Conservation (phyloP, 2,329 filamentous ascomycete species). For the Alternaria metachromatica region DNA sequence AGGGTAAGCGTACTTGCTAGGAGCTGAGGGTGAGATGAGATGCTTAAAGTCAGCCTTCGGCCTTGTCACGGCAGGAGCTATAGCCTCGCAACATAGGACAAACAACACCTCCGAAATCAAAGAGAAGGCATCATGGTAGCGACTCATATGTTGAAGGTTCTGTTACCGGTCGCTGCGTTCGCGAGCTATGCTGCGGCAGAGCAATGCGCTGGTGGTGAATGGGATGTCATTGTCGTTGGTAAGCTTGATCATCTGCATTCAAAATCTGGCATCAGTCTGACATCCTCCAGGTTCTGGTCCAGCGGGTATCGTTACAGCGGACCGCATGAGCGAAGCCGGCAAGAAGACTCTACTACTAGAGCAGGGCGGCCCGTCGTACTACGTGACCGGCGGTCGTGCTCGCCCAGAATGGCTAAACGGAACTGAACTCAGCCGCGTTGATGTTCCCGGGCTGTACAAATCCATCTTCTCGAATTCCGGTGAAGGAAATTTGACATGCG, state of each 20-base stretch:
- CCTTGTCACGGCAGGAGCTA: background rate
- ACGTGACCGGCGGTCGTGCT: constrained; percentile 56
- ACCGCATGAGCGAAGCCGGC: constrained; percentile 59
- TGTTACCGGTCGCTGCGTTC: constrained; percentile 15
- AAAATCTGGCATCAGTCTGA: background rate
- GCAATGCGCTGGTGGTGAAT: constrained; percentile 17
- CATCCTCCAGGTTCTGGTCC: constrained; percentile 52
- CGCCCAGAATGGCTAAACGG: constrained; percentile 58
- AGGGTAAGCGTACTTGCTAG: background rate
- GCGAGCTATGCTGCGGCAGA: constrained; percentile 3
- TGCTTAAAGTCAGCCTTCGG: constrained; percentile 7
- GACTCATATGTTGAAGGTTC: constrained; percentile 13
- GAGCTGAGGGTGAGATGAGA: background rate
- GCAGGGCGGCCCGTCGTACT: constrained; percentile 59
- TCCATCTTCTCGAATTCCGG: constrained; percentile 55
- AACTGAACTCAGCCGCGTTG: constrained; percentile 59
- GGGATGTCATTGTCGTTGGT: constrained; percentile 35
- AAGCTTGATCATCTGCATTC: background rate
- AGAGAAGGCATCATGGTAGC: constrained; percentile 11
- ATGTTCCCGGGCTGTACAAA: constrained; percentile 60
- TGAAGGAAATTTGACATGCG: constrained; percentile 51
- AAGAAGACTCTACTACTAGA: constrained; percentile 61
- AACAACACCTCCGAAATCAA: background rate
- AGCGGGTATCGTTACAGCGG: constrained; percentile 61
- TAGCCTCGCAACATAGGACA: background rate